Evolutionary conservation across 1,284 basidiomycete genomes (phyloP).

Genomic region (Sporisorium iseilematis-ciliati): DNA sequence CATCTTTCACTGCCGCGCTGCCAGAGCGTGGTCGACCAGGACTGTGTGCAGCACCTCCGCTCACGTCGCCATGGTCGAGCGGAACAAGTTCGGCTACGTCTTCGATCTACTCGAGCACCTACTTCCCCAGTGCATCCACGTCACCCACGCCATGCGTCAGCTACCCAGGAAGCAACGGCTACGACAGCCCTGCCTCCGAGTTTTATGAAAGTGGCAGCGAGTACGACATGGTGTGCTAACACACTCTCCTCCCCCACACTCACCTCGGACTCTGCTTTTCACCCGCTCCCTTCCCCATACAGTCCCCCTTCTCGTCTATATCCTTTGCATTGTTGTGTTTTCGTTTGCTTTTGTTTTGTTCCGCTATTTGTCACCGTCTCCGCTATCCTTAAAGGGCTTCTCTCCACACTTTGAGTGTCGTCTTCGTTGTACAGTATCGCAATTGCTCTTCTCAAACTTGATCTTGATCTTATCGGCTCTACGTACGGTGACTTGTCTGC

Average conservation of each 20-base stretch:
- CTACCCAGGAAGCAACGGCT: slow-evolving; percentile 52
- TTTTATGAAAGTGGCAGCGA: slow-evolving; percentile 68
- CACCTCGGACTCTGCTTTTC: neutral
- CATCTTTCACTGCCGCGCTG: neutral
- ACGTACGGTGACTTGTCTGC: too few relatives aligned
- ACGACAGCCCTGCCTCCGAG: slow-evolving; percentile 62
- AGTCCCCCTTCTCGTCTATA: neutral
- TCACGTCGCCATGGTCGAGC: slow-evolving; percentile 39
- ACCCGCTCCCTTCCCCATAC: neutral
- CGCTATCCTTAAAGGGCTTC: neutral
- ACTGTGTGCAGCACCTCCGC: slow-evolving; percentile 15
- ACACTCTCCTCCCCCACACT: neutral
- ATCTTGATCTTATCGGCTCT: neutral
- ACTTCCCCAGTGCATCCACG: slow-evolving; percentile 29
- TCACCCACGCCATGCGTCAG: slow-evolving; percentile 23
- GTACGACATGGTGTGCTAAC: slow-evolving; percentile 59
- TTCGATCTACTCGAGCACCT: slow-evolving; percentile 51
- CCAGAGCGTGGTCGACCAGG: slow-evolving; percentile 18
- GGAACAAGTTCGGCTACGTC: slow-evolving; percentile 29
- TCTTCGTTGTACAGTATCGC: slow-evolving; percentile 10
- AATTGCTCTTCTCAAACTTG: neutral
- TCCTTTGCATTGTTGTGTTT: slow-evolving; percentile 4
- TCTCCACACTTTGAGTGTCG: slow-evolving; percentile 12
- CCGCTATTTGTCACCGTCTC: neutral
- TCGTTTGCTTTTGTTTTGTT: neutral